Conservation (phyloP, 1,284 basidiomycete species). For the Lignosus rhinocerotis region DNA sequence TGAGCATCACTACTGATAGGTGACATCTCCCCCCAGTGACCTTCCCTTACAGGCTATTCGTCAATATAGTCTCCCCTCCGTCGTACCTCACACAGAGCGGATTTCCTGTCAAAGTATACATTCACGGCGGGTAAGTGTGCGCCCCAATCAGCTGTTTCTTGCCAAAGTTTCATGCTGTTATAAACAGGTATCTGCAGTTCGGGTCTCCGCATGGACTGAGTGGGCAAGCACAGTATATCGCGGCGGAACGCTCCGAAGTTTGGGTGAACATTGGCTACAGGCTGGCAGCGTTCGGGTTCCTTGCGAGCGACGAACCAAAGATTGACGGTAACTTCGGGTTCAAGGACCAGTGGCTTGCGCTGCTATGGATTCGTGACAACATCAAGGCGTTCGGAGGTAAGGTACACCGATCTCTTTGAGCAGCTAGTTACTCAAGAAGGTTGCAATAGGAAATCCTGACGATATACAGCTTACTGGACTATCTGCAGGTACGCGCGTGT, state of each 20-base stretch:
- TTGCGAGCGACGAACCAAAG: constrained; percentile 60
- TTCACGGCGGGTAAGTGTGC: constrained; percentile 64
- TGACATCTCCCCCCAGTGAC: background rate
- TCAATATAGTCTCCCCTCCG: constrained; percentile 70
- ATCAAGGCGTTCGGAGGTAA: constrained; percentile 62
- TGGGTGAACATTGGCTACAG: constrained; percentile 75
- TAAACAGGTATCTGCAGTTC: constrained; percentile 72
- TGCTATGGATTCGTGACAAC: constrained; percentile 62
- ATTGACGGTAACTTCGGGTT: constrained; percentile 76
- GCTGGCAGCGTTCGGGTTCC: constrained; percentile 72
- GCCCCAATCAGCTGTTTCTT: background rate
- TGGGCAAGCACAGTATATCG: constrained; percentile 66
- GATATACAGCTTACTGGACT: constrained; percentile 66
- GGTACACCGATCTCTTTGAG: background rate
- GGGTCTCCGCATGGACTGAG: constrained; percentile 64
- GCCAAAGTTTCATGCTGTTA: background rate
- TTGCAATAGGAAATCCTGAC: constrained; percentile 48
- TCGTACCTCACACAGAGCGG: constrained; percentile 45
- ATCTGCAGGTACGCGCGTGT: constrained; percentile 55
- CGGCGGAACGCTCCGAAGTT: constrained; percentile 63
- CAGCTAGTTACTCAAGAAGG: background rate
- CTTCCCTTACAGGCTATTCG: constrained; percentile 48
- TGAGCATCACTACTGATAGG: constrained; percentile 32
- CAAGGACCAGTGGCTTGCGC: constrained; percentile 73
- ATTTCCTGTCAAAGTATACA: constrained; percentile 74